phyloP scores from a whole-genome alignment of 1,284 basidiomycete genomes.

The Fomitopsis schrenkii region DNA sequence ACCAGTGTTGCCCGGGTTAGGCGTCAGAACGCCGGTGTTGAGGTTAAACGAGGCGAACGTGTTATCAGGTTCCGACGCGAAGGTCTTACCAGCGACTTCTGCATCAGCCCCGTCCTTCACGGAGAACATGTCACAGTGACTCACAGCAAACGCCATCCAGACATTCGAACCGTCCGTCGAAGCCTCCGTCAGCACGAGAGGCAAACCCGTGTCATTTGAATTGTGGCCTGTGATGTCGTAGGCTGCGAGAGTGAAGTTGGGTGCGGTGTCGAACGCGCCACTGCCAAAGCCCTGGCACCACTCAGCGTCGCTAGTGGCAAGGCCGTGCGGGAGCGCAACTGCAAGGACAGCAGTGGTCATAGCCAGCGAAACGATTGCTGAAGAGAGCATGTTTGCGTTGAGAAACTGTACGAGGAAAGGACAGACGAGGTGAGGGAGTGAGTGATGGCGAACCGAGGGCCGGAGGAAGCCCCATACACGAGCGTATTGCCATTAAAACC shows the following conservation, averaged over 20 bases:
- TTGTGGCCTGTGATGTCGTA: slow-evolving; percentile 8
- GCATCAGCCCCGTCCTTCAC: neutral
- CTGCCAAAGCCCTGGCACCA: slow-evolving; percentile 12
- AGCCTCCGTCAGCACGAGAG: slow-evolving; percentile 7
- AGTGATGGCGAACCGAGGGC: neutral
- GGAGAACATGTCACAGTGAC: neutral
- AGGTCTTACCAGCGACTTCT: slow-evolving; percentile 5
- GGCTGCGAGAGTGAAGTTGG: slow-evolving; percentile 14
- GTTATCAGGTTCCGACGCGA: slow-evolving; percentile 11
- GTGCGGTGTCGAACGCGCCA: slow-evolving; percentile 9
- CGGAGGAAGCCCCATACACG: neutral
- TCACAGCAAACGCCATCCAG: slow-evolving; percentile 5
- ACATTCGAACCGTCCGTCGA: neutral
- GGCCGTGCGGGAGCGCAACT: neutral
- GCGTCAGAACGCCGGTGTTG: slow-evolving; percentile 2
- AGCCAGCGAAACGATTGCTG: neutral
- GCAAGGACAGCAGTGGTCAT: neutral
- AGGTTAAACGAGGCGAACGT: slow-evolving; percentile 7
- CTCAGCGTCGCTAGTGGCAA: neutral
- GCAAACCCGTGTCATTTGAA: slow-evolving; percentile 9
- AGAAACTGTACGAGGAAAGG: neutral
- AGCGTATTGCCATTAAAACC: neutral
- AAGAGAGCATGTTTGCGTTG: slow-evolving; percentile 1
- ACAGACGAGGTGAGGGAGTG: neutral
- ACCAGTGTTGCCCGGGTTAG: neutral